These are phyloP conservation scores for Fusarium nygamai DNA, from an alignment of 2,329 filamentous ascomycete species.

Conservation along the genomic window DNA sequence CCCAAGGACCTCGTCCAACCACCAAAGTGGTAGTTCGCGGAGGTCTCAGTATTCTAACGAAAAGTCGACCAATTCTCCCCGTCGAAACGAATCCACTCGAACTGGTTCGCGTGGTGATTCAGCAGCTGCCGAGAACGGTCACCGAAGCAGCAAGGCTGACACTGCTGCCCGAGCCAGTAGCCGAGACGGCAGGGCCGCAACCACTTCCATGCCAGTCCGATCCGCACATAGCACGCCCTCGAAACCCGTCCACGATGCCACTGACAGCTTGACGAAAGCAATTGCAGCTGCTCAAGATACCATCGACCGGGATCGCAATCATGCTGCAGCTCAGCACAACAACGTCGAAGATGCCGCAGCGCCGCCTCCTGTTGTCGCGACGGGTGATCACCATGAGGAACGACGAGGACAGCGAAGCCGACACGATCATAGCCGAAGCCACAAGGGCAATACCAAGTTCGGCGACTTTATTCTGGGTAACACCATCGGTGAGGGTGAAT, in stretches of 20 bases:
- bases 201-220: conserved; percentile 58
- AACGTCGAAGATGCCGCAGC: conserved; percentile 54
- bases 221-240: conserved; percentile 54
- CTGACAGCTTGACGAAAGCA: conserved; percentile 80
- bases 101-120: conserved; percentile 48
- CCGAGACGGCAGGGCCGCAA: conserved; percentile 52
- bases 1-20: conserved; percentile 82
- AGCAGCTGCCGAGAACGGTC: conserved; percentile 43
- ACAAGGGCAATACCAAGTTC: conserved; percentile 82
- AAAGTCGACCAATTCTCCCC: conserved; percentile 55
- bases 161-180: conserved; percentile 52
- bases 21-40: conserved; percentile 55
- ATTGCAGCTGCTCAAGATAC: conserved; percentile 55
- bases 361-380: conserved; percentile 56
- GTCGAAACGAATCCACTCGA: conserved; percentile 52
- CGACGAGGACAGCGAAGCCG: conserved; percentile 64
- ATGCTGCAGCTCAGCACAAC: conserved; percentile 39
- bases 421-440: conserved; percentile 63
- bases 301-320: conserved; percentile 44
- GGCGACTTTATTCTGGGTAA: conserved; percentile 96
- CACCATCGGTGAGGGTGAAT: conserved; percentile 96
- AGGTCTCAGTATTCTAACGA: conserved; percentile 58
- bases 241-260: conserved; percentile 77
- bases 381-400: conserved; percentile 57
- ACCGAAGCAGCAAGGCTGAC: conserved; percentile 51